These are phyloP conservation scores for Penicillium sumatraense DNA, from an alignment of 2,329 filamentous ascomycete genomes.

Conservation along the genomic window DNA sequence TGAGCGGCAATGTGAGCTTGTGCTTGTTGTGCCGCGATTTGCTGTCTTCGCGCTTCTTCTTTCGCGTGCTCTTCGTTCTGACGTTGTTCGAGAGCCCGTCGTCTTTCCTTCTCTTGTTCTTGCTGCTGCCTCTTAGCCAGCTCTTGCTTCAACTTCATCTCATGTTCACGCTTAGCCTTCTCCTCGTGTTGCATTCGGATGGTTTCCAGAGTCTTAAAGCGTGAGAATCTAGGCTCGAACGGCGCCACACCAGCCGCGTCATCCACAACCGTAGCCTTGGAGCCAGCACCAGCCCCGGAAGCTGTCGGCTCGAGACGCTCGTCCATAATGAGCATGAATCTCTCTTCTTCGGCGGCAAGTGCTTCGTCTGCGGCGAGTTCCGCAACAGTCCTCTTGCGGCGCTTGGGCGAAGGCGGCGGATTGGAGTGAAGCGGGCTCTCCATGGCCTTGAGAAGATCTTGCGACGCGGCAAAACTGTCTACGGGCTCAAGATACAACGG, in stretches of 20 bases:
- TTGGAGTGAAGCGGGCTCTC: constrained; percentile 78
- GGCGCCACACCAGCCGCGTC: constrained; percentile 71
- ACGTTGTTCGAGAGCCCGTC: constrained; percentile 48
- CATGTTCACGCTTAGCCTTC: constrained; percentile 58
- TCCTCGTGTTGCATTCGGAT: constrained; percentile 80
- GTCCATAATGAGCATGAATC: constrained; percentile 91
- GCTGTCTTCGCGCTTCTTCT: constrained; percentile 45
- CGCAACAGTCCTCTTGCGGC: constrained; percentile 88
- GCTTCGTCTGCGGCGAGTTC: constrained; percentile 96
- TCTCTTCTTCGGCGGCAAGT: constrained; percentile 82
- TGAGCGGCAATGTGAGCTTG: constrained; percentile 49
- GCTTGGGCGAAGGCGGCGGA: constrained; percentile 80
- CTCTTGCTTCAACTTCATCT: constrained; percentile 55
- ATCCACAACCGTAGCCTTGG: constrained; percentile 71
- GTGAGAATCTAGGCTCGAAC: constrained; percentile 85
- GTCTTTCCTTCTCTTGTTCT: constrained; percentile 54
- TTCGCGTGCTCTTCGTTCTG: constrained; percentile 50
- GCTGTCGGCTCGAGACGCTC: constrained; percentile 72
- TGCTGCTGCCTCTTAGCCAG: constrained; percentile 52
- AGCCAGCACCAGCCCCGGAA: constrained; percentile 61
- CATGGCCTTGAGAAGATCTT: constrained; percentile 71
- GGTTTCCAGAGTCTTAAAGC: constrained; percentile 87
- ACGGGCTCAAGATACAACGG: constrained; percentile 80
- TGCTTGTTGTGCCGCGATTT: constrained; percentile 52
- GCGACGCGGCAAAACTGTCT: constrained; percentile 68